Percentiles rank a stretch among this genome's conserved stretches.
phyloP scores from a whole-genome alignment of 352 stramenopile genomes.

The Halophytophthora batemanensis region DNA sequence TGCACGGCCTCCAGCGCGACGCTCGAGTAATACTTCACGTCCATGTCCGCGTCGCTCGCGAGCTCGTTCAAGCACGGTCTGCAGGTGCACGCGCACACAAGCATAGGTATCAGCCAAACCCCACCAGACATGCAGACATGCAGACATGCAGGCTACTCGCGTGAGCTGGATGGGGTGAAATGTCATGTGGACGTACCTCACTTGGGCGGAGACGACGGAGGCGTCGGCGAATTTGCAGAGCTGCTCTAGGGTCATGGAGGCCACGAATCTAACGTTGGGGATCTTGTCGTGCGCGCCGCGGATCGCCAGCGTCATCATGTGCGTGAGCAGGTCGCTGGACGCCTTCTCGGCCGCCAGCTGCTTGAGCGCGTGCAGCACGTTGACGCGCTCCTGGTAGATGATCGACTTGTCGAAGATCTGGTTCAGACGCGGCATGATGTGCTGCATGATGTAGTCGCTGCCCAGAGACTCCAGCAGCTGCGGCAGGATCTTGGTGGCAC shows the following conservation, averaged over 20 bases:
- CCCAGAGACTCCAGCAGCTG: slow-evolving; percentile 74
- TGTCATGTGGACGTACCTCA: slow-evolving; percentile 64
- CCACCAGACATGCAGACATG: too few relatives aligned
- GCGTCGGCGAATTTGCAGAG: slow-evolving; percentile 78
- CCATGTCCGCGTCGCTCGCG: slow-evolving; percentile 73
- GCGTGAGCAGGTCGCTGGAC: slow-evolving; percentile 58
- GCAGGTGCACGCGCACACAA: slow-evolving; percentile 4
- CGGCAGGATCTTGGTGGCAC: slow-evolving; percentile 84
- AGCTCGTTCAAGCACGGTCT: slow-evolving; percentile 77
- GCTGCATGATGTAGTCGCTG: slow-evolving; percentile 82
- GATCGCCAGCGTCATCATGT: slow-evolving; percentile 68
- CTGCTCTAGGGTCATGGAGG: slow-evolving; percentile 81
- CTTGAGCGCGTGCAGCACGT: slow-evolving; percentile 75
- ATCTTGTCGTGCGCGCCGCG: slow-evolving; percentile 81
- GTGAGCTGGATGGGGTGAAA: too few relatives aligned
- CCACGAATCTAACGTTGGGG: slow-evolving; percentile 87
- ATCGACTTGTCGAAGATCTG: slow-evolving; percentile 85
- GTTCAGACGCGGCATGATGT: slow-evolving; percentile 70
- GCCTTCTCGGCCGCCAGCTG: slow-evolving; percentile 74
- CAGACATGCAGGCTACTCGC: too few relatives aligned
- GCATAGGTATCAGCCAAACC: too few relatives aligned
- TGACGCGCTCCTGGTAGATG: slow-evolving; percentile 86
- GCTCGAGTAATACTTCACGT: slow-evolving; percentile 88
- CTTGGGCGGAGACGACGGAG: slow-evolving; percentile 64
- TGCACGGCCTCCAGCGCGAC: slow-evolving; percentile 74